Percentiles rank a stretch among this genome's conserved stretches.
Conservation (phyloP, 208 protist genomes). For the Acanthamoeba sp. region DNA sequence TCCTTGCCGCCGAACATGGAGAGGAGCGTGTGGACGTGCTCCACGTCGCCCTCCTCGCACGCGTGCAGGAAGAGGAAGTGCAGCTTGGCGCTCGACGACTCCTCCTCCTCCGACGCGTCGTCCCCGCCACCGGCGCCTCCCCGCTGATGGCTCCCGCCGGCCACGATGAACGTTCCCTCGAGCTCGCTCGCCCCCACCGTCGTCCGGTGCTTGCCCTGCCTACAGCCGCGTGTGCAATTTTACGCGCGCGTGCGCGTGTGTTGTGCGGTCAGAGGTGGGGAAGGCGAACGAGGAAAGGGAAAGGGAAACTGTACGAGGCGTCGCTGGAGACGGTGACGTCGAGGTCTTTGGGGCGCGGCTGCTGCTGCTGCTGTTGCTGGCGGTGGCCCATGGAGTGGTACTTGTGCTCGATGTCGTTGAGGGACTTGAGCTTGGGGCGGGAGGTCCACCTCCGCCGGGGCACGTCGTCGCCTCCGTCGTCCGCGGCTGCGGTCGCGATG, state of each 20-base stretch:
- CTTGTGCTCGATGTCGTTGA: conserved; percentile 40
- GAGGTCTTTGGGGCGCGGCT: background rate
- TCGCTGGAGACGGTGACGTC: background rate
- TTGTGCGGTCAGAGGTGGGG: background rate
- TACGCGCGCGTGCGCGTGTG: background rate
- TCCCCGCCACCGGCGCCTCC: background rate
- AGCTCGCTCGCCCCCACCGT: background rate
- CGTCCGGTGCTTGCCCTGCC: background rate
- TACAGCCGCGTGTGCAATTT: too few species aligned
- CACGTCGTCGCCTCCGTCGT: background rate
- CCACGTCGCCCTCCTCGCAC: conserved; percentile 51
- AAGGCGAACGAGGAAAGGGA: background rate
- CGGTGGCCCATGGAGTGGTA: conserved; percentile 52
- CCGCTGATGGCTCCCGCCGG: background rate
- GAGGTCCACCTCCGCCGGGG: conserved; percentile 10
- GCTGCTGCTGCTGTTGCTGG: background rate
- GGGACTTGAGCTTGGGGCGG: conserved; percentile 10
- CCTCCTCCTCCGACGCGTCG: background rate
- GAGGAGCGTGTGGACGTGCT: conserved; percentile 29
- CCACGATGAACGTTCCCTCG: conserved; percentile 19
- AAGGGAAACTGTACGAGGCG: background rate
- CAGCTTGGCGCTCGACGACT: background rate
- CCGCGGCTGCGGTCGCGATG: background rate
- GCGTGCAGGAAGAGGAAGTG: conserved; percentile 50
- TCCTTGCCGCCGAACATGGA: conserved; percentile 43